Evolutionary conservation across 164 flowering plant genomes (phyloP), one percentile per base, ranked within the genome.

Genomic region (Nymphaea colorata): DNA sequence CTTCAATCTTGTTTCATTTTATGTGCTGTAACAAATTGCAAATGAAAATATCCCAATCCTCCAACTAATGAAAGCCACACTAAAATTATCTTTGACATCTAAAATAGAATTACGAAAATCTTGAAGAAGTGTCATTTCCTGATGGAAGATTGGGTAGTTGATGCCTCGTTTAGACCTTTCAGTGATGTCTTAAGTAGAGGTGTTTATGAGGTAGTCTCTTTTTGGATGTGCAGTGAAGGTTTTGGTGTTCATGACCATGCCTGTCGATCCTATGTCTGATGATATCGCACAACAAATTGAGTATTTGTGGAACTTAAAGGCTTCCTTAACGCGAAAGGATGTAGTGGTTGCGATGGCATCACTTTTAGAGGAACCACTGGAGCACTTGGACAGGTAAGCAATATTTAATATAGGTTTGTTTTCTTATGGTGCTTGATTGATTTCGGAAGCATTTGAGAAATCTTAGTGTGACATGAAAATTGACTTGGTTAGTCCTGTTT

Each of bases 171-270:
- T 55, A 8, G n/a, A 8, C 12, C 59, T 61, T 61, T 15, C 5
- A 1, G 15, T 61, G 17, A 61, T 61, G 63, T 16, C 41, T 61
- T 55, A 55, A 61, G 14, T 61, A 4, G 41, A 5, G 17, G 63
- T 16, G 6, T n/a, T 25, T 16, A 7, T 61, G 6, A 6, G 17
- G 15, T 61, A 15, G 3, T 12, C 62, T 51, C 45, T 71, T 55
- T 57, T n/a, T 5, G 70, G 68, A 59, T 8, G 51, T 80, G 74
- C 89, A 94, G 98, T 94, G 72, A 94, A 91, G 77, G 82, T 94
- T 67, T 73, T 94, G 84, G 97, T 91, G 69, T 94, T 91, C 75
- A 85, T 94, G 17, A 85, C 96, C 0, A 94, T 94, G 98, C 97
- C 98, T 0, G 69, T 92, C 16, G 96, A 92, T 70, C 80, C 87